Evolutionary conservation across 169 alveolate species (phyloP), one percentile per base, ranked within the genome.

Genomic region (Eimeria praecox): DNA sequence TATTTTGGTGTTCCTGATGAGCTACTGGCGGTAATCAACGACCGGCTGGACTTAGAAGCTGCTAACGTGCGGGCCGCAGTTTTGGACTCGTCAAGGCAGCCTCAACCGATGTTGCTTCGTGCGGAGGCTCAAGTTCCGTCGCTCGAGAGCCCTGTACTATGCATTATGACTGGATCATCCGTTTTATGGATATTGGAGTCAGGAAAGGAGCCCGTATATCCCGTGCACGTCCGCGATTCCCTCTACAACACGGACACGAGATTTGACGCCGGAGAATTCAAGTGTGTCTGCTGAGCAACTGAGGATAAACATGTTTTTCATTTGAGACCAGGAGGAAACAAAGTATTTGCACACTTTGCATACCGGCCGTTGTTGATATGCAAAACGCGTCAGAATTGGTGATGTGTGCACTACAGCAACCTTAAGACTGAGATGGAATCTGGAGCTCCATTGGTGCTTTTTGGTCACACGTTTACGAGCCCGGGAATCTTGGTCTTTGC

Each of bases 261-360:
- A 44, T 97, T 97, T 90, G 98, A 97, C 88, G 96, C 95, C 77
- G 98, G 98, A 40, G 75, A 83, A 52, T 52, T 83, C 75, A 83
- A 16, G 91, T 83, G 49, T 8, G 91, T 44, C 18, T 77, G 38
- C 33, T 42, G 16, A 27, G 27, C 22, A 24, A 42, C 88, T 0
- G 42, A 40, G 33, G 62, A 64, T 33, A 22, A 20, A n/a, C 77
- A 1, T 66, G 20, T 2, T 2, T 42, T 78, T 22, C 0, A 12
- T 24, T 22, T 46, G 42, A 78, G 6, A 14, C 30, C 42, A 10
- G 56, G n/a, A n/a, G 88, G 88, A 78, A 78, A 3, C 24, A 20
- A 3, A 27, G 20, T 42, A 14, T 24, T 9, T 42, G 88, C n/a
- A n/a, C n/a, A n/a, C n/a, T n/a, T n/a, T n/a, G n/a, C n/a, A n/a